phyloP scores from a whole-genome alignment of 2,329 filamentous ascomycete genomes.

The Leptographium lundbergii region DNA sequence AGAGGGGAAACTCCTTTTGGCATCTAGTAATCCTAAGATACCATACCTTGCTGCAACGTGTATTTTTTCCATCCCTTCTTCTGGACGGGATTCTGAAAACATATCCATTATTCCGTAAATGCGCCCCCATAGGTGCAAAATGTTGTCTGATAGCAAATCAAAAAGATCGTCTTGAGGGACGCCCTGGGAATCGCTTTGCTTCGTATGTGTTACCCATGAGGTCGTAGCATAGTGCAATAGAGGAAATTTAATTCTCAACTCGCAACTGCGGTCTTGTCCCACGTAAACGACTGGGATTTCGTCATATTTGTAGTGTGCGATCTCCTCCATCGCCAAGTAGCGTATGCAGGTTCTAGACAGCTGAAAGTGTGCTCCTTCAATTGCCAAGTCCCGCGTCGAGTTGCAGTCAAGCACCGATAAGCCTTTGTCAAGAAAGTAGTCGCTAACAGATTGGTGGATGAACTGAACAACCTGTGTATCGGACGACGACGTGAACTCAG shows the following conservation, averaged over 20 bases:
- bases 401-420: background rate
- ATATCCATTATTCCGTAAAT: background rate
- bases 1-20: background rate
- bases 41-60: background rate
- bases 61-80: background rate
- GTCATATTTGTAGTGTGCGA: background rate
- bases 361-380: background rate
- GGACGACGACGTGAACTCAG: background rate
- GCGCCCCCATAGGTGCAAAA: background rate
- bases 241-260: background rate
- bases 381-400: background rate
- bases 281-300: background rate
- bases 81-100: background rate
- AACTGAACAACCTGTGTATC: background rate
- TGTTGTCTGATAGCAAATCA: background rate
- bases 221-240: background rate
- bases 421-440: background rate
- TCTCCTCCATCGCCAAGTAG: background rate
- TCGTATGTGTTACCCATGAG: background rate
- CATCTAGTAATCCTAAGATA: background rate
- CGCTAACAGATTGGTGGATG: background rate
- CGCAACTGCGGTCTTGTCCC: too few species aligned
- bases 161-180: background rate
- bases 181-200: background rate
- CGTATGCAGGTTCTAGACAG: background rate